A percentile compares a stretch with the other conserved stretches of the same genome.
phyloP scores from a whole-genome alignment of 2,329 filamentous ascomycete genomes.

The Dothistroma septosporum region DNA sequence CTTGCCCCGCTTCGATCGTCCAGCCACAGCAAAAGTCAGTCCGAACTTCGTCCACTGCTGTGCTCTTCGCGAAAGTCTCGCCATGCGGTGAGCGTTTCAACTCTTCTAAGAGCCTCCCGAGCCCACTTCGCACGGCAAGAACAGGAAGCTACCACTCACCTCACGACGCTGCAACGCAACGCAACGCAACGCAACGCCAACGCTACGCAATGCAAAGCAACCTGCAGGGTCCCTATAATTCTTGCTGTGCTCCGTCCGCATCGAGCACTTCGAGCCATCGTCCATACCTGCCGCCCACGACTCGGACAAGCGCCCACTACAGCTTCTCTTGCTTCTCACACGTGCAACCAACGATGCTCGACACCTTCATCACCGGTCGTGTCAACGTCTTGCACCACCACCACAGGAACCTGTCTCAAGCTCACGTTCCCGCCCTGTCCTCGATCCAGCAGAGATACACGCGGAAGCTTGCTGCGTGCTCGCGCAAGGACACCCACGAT shows the following conservation, averaged over 20 bases:
- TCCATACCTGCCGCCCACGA: neutral
- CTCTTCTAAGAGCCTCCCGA: neutral
- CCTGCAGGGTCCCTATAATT: neutral
- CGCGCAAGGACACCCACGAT: slow-evolving; percentile 10
- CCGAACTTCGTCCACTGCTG: neutral
- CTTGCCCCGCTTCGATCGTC: neutral
- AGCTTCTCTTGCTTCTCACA: neutral
- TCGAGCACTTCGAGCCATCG: neutral
- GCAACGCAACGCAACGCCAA: no score
- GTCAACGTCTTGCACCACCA: neutral
- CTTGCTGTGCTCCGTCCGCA: neutral
- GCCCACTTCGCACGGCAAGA: neutral
- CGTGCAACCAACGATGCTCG: neutral
- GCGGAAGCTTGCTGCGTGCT: slow-evolving; percentile 6
- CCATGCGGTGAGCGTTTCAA: slow-evolving; percentile 1
- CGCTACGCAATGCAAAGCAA: no score
- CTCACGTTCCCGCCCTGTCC: slow-evolving; percentile 8
- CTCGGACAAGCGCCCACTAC: neutral
- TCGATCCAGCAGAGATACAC: neutral
- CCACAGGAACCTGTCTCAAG: slow-evolving; percentile 3
- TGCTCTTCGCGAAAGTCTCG: neutral
- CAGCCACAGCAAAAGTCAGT: neutral
- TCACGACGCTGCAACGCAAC: neutral
- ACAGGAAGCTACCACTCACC: neutral
- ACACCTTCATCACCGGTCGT: neutral